Conservation (phyloP, 805 yeast genomes). For the Metschnikowia reukaufii region DNA sequence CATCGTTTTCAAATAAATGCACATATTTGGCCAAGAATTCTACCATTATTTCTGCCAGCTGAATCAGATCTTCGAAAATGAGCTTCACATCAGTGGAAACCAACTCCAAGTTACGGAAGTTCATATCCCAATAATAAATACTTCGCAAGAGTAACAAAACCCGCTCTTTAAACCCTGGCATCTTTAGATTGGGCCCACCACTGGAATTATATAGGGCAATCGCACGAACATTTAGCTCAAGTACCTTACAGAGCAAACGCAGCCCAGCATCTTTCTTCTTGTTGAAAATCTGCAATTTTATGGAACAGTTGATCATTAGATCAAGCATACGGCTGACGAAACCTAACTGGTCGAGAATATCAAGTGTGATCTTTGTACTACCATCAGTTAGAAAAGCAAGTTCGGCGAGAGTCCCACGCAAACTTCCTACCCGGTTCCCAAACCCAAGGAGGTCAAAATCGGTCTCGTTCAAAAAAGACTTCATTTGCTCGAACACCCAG, state of each 20-base stretch:
- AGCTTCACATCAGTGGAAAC: background rate
- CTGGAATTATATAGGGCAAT: background rate
- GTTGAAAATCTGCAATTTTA: too few relatives aligned
- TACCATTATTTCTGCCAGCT: background rate
- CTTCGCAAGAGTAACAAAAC: background rate
- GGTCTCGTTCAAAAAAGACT: too few relatives aligned
- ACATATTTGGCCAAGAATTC: background rate
- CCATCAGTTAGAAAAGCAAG: too few relatives aligned
- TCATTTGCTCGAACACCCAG: too few relatives aligned
- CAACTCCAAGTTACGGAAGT: background rate
- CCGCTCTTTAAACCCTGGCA: background rate
- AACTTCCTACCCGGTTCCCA: too few relatives aligned
- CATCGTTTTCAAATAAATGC: background rate
- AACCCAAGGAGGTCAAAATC: too few relatives aligned
- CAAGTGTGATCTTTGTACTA: too few relatives aligned
- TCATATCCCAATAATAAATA: background rate
- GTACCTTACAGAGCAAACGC: background rate
- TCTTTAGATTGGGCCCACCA: background rate
- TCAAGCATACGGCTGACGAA: too few relatives aligned
- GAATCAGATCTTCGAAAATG: background rate
- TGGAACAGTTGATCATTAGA: too few relatives aligned
- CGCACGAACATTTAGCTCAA: slow-evolving; percentile 1
- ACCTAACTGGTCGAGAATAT: too few relatives aligned
- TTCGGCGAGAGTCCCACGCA: too few relatives aligned
- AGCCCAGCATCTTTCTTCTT: background rate